Evolutionary conservation across 2,329 filamentous ascomycete species (phyloP).

Genomic region (Clonostachys sp.): DNA sequence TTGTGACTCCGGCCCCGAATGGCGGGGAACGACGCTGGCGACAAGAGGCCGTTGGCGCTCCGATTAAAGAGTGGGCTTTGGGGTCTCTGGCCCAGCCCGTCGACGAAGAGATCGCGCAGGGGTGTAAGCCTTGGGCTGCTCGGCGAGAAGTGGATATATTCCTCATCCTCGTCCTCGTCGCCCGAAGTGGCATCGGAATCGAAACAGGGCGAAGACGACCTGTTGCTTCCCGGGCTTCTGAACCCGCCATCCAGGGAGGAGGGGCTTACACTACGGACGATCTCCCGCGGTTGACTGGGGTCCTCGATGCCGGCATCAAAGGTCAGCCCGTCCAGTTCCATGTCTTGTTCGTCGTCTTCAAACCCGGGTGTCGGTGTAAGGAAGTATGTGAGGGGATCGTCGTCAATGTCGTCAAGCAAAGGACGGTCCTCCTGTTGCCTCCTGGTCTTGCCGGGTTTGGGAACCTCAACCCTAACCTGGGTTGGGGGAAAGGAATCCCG

Average conservation of each 20-base stretch:
- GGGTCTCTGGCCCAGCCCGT: constrained; percentile 21
- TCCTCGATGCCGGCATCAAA: constrained; percentile 56
- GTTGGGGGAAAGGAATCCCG: constrained; percentile 49
- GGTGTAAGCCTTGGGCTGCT: constrained; percentile 32
- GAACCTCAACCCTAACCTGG: constrained; percentile 39
- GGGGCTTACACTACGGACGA: constrained; percentile 51
- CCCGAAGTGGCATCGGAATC: constrained; percentile 35
- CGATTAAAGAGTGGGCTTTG: constrained; percentile 23
- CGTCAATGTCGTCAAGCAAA: constrained; percentile 42
- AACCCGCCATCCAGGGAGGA: constrained; percentile 46
- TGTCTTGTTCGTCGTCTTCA: constrained; percentile 30
- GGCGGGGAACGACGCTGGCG: constrained; percentile 17
- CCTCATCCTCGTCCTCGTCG: constrained; percentile 42
- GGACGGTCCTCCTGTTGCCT: constrained; percentile 26
- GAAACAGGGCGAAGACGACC: constrained; percentile 26
- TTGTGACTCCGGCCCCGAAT: constrained; percentile 22
- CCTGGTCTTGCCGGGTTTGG: constrained; percentile 26
- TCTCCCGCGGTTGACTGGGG: constrained; percentile 33
- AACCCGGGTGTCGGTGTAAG: constrained; percentile 42
- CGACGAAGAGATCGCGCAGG: constrained; percentile 34
- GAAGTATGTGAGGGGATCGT: constrained; percentile 52
- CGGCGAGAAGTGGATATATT: constrained; percentile 44
- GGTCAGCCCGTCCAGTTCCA: constrained; percentile 40
- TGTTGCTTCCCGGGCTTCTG: constrained; percentile 25
- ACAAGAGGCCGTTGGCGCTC: constrained; percentile 20